A percentile compares a stretch with the other conserved stretches of the same genome.
Evolutionary conservation across 2,329 filamentous ascomycete species (phyloP).

Genomic region (Parastagonospora nodorum): DNA sequence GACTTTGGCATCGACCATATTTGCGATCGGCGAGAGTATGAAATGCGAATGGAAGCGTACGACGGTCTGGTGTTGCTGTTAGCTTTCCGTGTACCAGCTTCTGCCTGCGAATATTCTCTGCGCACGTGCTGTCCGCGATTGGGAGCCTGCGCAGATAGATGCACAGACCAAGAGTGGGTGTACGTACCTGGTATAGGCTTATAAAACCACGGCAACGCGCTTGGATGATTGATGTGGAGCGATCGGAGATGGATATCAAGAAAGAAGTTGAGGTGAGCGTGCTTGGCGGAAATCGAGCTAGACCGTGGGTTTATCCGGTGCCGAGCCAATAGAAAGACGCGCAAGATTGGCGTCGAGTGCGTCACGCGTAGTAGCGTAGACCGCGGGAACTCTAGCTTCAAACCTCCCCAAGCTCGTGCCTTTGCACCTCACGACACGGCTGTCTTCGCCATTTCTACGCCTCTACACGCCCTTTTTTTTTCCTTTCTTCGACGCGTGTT

Average conservation of each 20-base stretch:
- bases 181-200: slow-evolving; percentile 26
- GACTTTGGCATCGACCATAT: slow-evolving; percentile 50
- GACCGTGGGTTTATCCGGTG: slow-evolving; percentile 22
- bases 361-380: slow-evolving; percentile 20
- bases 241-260: slow-evolving; percentile 23
- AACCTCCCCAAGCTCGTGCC: slow-evolving; percentile 26
- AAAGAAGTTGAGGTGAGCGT: slow-evolving; percentile 32
- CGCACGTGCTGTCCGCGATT: slow-evolving; percentile 11
- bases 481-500: slow-evolving; percentile 15
- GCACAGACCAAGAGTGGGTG: slow-evolving; percentile 24
- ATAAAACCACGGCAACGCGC: slow-evolving; percentile 36
- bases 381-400: slow-evolving; percentile 19
- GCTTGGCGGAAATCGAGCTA: slow-evolving; percentile 15
- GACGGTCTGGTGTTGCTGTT: slow-evolving; percentile 17
- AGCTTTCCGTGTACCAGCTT: slow-evolving; percentile 23
- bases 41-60: slow-evolving; percentile 1
- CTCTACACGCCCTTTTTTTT: slow-evolving; percentile 8
- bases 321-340: slow-evolving; percentile 31
- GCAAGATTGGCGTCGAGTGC: slow-evolving; percentile 17
- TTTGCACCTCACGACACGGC: slow-evolving; percentile 21
- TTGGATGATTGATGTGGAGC: slow-evolving; percentile 30
- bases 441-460: slow-evolving; percentile 12
- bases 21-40: slow-evolving; percentile 7
- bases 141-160: slow-evolving; percentile 17
- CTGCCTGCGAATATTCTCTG: slow-evolving; percentile 23